These are phyloP conservation scores for Lactarius quietus DNA, from an alignment of 768 basidiomycete genomes.

Conservation along the genomic window DNA sequence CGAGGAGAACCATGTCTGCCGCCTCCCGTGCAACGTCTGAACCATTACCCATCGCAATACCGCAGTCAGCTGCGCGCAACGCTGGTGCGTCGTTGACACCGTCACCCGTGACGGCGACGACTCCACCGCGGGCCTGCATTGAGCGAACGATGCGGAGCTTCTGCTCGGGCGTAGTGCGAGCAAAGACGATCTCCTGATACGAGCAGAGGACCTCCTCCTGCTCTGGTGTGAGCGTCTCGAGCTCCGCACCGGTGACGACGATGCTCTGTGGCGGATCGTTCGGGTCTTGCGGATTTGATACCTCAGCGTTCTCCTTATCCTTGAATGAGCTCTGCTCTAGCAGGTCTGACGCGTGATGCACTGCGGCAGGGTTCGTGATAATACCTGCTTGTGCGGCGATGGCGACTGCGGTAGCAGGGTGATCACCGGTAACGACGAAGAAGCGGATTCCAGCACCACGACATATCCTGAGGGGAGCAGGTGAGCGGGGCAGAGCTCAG, in stretches of 20 bases:
- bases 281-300: background rate
- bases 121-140: slow-evolving; percentile 48
- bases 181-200: slow-evolving; percentile 54
- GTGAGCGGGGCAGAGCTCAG: too few species aligned
- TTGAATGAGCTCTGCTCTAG: slow-evolving; percentile 30
- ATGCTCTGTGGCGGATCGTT: slow-evolving; percentile 34
- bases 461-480: slow-evolving; percentile 33
- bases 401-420: slow-evolving; percentile 56
- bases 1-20: slow-evolving; percentile 59
- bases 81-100: slow-evolving; percentile 61
- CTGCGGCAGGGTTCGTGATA: slow-evolving; percentile 37
- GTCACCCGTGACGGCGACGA: slow-evolving; percentile 65
- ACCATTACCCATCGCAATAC: slow-evolving; percentile 55
- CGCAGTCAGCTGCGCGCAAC: slow-evolving; percentile 57
- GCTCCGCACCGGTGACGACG: slow-evolving; percentile 41
- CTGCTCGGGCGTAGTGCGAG: slow-evolving; percentile 60
- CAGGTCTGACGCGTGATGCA: slow-evolving; percentile 42
- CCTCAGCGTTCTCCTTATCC: slow-evolving; percentile 34
- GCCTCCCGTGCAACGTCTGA: slow-evolving; percentile 54
- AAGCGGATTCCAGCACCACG: slow-evolving; percentile 58
- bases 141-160: slow-evolving; percentile 62
- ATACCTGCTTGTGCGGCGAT: slow-evolving; percentile 64
- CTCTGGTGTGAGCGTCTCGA: slow-evolving; percentile 19
- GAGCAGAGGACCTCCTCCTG: slow-evolving; percentile 32
- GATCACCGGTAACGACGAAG: slow-evolving; percentile 60